These are phyloP conservation scores for Mediolabrus comicus DNA, from an alignment of 108 stramenopile genomes.

Conservation along the genomic window DNA sequence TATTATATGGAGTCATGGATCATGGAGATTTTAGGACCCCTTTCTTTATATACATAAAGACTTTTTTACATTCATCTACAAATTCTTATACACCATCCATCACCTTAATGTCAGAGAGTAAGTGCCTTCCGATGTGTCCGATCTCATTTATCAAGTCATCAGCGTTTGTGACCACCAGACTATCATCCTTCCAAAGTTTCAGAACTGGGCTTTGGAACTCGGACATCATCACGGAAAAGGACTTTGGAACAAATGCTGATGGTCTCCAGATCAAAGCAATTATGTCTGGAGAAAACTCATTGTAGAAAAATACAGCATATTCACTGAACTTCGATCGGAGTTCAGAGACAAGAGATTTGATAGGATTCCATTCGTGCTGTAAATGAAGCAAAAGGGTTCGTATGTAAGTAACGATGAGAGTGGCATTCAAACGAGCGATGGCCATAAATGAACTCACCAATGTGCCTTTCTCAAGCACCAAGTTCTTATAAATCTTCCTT, in stretches of 20 bases:
- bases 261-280: conserved; percentile 83
- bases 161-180: conserved; percentile 53
- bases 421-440: too few relatives aligned
- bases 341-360: conserved; percentile 51
- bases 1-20: too few relatives aligned
- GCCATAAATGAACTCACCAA: conserved; percentile 30
- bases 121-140: conserved; percentile 32
- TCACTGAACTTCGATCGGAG: conserved; percentile 61
- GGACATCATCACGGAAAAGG: conserved; percentile 72
- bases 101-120: conserved; percentile 60
- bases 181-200: conserved; percentile 62
- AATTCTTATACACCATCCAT: background rate
- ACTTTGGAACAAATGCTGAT: conserved; percentile 39
- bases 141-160: conserved; percentile 71
- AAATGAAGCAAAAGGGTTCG: background rate
- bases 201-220: conserved; percentile 60
- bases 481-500: conserved; percentile 71
- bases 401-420: too few relatives aligned
- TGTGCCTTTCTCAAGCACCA: conserved; percentile 37
- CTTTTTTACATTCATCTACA: background rate
- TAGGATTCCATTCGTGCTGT: conserved; percentile 68
- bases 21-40: too few relatives aligned
- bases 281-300: conserved; percentile 72
- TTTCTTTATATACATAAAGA: too few relatives aligned
- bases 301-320: conserved; percentile 82